These are phyloP conservation scores for Chrysoporthe cubensis DNA, from an alignment of 2,329 filamentous ascomycete species.

Conservation along the genomic window DNA sequence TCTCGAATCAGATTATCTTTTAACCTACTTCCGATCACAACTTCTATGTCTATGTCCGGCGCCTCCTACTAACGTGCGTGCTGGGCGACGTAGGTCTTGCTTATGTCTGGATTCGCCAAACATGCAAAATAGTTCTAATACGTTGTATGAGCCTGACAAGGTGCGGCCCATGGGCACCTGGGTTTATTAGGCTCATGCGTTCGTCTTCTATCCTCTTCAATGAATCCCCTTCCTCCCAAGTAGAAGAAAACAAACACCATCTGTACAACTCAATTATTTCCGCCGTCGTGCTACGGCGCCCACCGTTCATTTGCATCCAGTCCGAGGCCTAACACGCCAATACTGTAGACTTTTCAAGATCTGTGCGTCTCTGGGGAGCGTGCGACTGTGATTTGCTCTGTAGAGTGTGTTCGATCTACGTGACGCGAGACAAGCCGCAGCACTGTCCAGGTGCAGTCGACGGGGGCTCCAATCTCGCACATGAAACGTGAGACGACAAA, in stretches of 20 bases:
- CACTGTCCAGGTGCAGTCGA: background rate
- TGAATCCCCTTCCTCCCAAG: too few species aligned
- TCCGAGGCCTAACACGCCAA: too few species aligned
- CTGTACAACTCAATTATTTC: too few species aligned
- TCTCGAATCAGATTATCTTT: constrained; percentile 16
- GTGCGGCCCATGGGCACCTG: too few species aligned
- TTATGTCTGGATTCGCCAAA: background rate
- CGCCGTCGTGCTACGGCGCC: too few species aligned
- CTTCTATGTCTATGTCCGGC: background rate
- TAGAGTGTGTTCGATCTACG: background rate
- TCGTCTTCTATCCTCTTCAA: too few species aligned
- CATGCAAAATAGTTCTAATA: background rate
- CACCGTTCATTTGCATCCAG: too few species aligned
- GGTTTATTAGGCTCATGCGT: too few species aligned
- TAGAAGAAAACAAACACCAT: too few species aligned
- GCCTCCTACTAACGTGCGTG: background rate
- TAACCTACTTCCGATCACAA: background rate
- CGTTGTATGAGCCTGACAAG: too few species aligned
- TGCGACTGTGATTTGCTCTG: background rate
- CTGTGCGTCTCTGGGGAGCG: background rate
- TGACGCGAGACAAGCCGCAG: background rate
- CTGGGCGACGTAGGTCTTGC: background rate
- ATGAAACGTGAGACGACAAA: constrained; percentile 15
- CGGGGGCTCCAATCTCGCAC: background rate
- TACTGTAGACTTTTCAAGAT: too few species aligned